Conservation (phyloP, 208 protist species). For the Wallacemonas sp. region DNA sequence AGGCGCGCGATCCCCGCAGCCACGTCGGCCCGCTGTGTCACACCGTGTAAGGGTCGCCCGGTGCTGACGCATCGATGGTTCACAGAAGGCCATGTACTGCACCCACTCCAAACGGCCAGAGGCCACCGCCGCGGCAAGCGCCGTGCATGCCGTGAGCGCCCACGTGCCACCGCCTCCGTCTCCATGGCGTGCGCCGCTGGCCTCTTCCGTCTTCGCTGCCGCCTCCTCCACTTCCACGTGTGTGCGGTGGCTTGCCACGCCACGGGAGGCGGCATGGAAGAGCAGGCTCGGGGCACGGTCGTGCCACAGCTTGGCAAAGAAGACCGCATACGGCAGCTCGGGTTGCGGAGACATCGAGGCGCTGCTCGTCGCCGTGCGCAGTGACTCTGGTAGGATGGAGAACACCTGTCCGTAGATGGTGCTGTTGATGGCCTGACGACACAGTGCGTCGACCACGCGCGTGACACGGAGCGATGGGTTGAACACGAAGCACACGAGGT, state of each 20-base stretch:
- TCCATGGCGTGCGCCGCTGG: constrained; percentile 6
- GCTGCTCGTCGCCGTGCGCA: too few relatives aligned
- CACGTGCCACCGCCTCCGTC: constrained; percentile 21
- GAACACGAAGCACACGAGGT: constrained; percentile 41
- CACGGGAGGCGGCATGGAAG: background rate
- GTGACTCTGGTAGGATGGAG: constrained; percentile 17
- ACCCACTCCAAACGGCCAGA: constrained; percentile 66
- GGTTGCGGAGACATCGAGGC: background rate
- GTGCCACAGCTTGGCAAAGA: background rate
- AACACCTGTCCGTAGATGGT: constrained; percentile 37
- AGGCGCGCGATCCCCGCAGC: background rate
- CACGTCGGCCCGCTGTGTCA: background rate
- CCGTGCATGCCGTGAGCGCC: constrained; percentile 45
- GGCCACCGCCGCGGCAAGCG: constrained; percentile 59
- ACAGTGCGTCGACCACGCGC: constrained; percentile 33
- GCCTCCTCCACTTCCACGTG: background rate
- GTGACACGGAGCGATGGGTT: constrained; percentile 35
- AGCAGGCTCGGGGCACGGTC: background rate
- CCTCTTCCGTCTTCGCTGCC: background rate
- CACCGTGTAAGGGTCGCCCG: constrained; percentile 35
- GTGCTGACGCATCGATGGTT: constrained; percentile 45
- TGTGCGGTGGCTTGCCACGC: too few relatives aligned
- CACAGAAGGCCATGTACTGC: constrained; percentile 46
- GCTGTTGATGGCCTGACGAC: constrained; percentile 33
- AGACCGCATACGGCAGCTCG: background rate